phyloP scores from a whole-genome alignment of 257 asterid genomes.

The Prunella vulgaris region DNA sequence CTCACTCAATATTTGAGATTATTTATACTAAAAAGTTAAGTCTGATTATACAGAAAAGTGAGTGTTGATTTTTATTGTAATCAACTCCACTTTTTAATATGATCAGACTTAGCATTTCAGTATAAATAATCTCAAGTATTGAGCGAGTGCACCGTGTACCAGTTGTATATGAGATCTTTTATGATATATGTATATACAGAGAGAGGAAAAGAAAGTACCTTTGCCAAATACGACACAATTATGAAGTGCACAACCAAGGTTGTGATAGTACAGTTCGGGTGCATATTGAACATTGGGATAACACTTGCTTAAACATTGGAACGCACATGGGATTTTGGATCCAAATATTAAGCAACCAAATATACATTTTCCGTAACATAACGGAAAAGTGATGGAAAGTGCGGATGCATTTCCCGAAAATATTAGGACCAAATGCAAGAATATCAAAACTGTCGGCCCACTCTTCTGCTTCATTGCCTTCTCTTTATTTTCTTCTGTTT shows the following conservation, averaged over 20 bases:
- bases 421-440: not conserved
- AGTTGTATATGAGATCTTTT: too few species aligned
- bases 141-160: too few species aligned
- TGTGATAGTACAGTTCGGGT: slow-evolving; percentile 1
- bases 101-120: too few species aligned
- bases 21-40: too few species aligned
- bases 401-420: not conserved
- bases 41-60: too few species aligned
- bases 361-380: slow-evolving; percentile 14
- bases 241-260: slow-evolving; percentile 21
- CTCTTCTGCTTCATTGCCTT: not conserved
- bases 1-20: too few species aligned
- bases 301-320: slow-evolving; percentile 19
- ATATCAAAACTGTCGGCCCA: not conserved
- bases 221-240: slow-evolving; percentile 19
- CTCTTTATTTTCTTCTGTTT: not conserved
- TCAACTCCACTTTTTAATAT: too few species aligned
- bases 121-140: too few species aligned
- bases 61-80: too few species aligned
- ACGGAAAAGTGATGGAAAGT: not conserved
- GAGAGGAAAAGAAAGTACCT: not conserved
- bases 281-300: not conserved
- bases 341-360: not conserved
- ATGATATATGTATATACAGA: too few species aligned
- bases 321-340: slow-evolving; percentile 13